These are phyloP conservation scores for Aspergillus fischeri DNA, from an alignment of 2,329 filamentous ascomycete species.

Conservation along the genomic window DNA sequence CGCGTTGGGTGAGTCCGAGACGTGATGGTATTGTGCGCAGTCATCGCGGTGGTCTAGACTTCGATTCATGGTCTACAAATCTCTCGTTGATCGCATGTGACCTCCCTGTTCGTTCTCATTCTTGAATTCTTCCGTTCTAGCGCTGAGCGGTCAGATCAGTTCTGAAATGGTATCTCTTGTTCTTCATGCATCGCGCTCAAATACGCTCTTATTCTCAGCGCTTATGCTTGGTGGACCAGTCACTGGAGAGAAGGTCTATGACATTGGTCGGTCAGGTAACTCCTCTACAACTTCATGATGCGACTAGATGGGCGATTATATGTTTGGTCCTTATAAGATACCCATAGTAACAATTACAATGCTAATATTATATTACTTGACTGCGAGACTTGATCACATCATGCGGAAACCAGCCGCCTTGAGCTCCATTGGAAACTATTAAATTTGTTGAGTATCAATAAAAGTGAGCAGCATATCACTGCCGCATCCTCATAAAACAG, in stretches of 20 bases:
- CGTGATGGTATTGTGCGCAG: neutral
- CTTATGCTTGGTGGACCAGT: neutral
- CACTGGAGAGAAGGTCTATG: neutral
- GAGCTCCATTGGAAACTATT: slow-evolving; percentile 3
- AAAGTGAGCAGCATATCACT: slow-evolving; percentile 3
- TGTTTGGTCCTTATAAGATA: slow-evolving; percentile 23
- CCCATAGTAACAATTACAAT: slow-evolving; percentile 18
- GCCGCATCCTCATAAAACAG: slow-evolving; percentile 2
- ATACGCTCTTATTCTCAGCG: neutral
- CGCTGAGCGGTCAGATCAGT: neutral
- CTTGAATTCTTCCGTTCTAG: neutral
- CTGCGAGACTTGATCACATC: slow-evolving; percentile 2
- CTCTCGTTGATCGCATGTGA: neutral
- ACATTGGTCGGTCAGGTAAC: slow-evolving; percentile 1
- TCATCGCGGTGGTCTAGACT: neutral
- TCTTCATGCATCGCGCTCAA: neutral
- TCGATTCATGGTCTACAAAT: neutral
- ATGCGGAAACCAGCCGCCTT: slow-evolving; percentile 3
- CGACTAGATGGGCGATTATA: slow-evolving; percentile 7
- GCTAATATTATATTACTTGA: neutral
- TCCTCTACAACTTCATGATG: slow-evolving; percentile 5
- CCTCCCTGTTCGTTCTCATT: neutral
- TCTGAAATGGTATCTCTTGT: neutral
- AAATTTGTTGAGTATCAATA: slow-evolving; percentile 1
- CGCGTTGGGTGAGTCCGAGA: slow-evolving; percentile 21